phyloP scores from a whole-genome alignment of 768 basidiomycete genomes.

The Lactarius tabidus region DNA sequence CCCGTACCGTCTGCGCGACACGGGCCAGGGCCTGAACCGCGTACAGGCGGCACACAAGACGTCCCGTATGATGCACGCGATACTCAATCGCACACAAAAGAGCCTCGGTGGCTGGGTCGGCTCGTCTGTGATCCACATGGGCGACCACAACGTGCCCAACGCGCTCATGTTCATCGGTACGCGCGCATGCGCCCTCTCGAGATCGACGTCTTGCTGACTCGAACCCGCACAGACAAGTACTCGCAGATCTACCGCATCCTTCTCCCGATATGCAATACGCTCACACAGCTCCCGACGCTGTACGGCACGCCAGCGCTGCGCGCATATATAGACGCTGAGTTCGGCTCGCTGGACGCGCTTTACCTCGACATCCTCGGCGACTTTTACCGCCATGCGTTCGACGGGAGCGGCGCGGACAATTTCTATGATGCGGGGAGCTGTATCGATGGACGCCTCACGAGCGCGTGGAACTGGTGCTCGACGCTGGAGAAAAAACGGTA shows the following conservation, averaged over 20 bases:
- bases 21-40: slow-evolving; percentile 87
- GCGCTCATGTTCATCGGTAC: slow-evolving; percentile 80
- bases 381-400: slow-evolving; percentile 86
- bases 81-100: slow-evolving; percentile 77
- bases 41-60: slow-evolving; percentile 86
- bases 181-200: not conserved
- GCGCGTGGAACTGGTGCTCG: slow-evolving; percentile 92
- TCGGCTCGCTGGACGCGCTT: slow-evolving; percentile 68
- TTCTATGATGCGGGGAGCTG: slow-evolving; percentile 85
- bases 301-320: slow-evolving; percentile 63
- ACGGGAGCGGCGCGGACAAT: slow-evolving; percentile 88
- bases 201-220: not conserved
- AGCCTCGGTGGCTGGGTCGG: slow-evolving; percentile 83
- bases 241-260: slow-evolving; percentile 90
- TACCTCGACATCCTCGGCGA: slow-evolving; percentile 70
- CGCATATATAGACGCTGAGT: slow-evolving; percentile 79
- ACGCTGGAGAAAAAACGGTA: slow-evolving; percentile 82
- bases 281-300: slow-evolving; percentile 66
- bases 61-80: slow-evolving; percentile 85
- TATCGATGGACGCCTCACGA: slow-evolving; percentile 82
- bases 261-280: slow-evolving; percentile 79
- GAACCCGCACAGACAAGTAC: slow-evolving; percentile 59
- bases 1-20: slow-evolving; percentile 78
- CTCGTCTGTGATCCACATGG: slow-evolving; percentile 86
- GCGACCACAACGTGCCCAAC: slow-evolving; percentile 80